Evolutionary conservation across 352 stramenopile genomes (phyloP).

Genomic region (Globisporangium camurandrum): DNA sequence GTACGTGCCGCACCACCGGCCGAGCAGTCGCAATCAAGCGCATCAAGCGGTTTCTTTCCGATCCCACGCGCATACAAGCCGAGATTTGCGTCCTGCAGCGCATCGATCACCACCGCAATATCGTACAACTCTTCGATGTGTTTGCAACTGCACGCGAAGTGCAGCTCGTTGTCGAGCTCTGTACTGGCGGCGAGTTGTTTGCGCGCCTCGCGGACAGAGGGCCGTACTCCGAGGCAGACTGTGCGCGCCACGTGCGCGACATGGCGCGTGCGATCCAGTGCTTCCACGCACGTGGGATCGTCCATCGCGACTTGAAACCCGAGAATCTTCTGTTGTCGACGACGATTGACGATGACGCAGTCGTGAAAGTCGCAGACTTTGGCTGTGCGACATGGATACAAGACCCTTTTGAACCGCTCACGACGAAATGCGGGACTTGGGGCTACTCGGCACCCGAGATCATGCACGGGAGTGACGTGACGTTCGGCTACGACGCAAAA

Average conservation of each 20-base stretch:
- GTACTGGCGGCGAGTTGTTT: slow-evolving; percentile 76
- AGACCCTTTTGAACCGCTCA: too few relatives aligned
- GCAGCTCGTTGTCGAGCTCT: slow-evolving; percentile 75
- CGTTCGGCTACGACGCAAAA: slow-evolving; percentile 77
- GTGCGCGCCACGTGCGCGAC: slow-evolving; percentile 58
- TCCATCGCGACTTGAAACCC: slow-evolving; percentile 78
- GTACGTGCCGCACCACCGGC: slow-evolving; percentile 38
- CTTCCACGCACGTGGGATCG: slow-evolving; percentile 65
- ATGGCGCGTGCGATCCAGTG: slow-evolving; percentile 69
- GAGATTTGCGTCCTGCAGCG: slow-evolving; percentile 56
- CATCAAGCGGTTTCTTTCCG: slow-evolving; percentile 75
- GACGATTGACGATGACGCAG: slow-evolving; percentile 40
- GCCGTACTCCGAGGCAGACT: slow-evolving; percentile 77
- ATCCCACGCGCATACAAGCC: slow-evolving; percentile 50
- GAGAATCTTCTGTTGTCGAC: slow-evolving; percentile 81
- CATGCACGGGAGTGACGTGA: slow-evolving; percentile 61
- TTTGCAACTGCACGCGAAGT: slow-evolving; percentile 76
- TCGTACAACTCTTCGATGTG: slow-evolving; percentile 73
- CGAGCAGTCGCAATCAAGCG: slow-evolving; percentile 71
- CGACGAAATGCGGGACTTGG: slow-evolving; percentile 80
- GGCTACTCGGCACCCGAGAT: slow-evolving; percentile 81
- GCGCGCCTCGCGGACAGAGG: slow-evolving; percentile 72
- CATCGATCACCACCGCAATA: slow-evolving; percentile 63
- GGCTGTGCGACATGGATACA: too few relatives aligned
- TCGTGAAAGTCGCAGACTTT: slow-evolving; percentile 81